These are phyloP conservation scores for Tanacetum coccineum DNA, from an alignment of 129 eudicot genomes.

Conservation along the genomic window DNA sequence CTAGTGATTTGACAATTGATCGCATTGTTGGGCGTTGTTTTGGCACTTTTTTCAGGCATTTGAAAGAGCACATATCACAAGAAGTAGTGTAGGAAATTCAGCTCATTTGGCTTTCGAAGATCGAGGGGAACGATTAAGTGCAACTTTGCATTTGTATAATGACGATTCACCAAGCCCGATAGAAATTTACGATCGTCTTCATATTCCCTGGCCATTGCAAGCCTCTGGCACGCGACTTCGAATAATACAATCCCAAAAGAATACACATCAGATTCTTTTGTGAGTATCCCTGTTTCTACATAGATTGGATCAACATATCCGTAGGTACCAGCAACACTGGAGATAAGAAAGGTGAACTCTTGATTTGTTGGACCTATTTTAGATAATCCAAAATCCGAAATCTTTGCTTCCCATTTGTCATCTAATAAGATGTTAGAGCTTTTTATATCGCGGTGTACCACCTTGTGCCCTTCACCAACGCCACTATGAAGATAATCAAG, in stretches of 20 bases:
- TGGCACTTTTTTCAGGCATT: background rate
- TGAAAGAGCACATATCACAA: constrained; percentile 6
- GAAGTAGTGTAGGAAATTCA: background rate
- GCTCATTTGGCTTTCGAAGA: background rate
- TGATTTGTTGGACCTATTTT: constrained; percentile 8
- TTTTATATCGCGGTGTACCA: constrained; percentile 22
- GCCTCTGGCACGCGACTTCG: constrained; percentile 17
- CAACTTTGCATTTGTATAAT: background rate
- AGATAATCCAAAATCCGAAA: too few species aligned
- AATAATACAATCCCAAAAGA: constrained; percentile 26
- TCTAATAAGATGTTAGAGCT: constrained; percentile 16
- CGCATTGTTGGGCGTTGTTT: constrained; percentile 14
- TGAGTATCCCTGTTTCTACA: background rate
- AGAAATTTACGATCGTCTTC: background rate
- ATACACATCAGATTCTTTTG: constrained; percentile 25
- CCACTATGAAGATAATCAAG: too few species aligned
- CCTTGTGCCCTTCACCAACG: constrained; percentile 1
- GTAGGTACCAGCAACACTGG: background rate
- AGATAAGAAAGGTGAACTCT: constrained; percentile 19
- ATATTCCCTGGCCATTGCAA: background rate
- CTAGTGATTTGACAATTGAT: background rate
- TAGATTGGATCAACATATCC: constrained; percentile 17
- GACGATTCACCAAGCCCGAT: background rate
- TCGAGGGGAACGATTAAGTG: background rate
- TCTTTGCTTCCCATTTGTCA: too few species aligned